Percentiles rank a stretch among this genome's conserved stretches.
Evolutionary conservation across 2,329 filamentous ascomycete species (phyloP).

Genomic region (Talaromyces rugulosus): DNA sequence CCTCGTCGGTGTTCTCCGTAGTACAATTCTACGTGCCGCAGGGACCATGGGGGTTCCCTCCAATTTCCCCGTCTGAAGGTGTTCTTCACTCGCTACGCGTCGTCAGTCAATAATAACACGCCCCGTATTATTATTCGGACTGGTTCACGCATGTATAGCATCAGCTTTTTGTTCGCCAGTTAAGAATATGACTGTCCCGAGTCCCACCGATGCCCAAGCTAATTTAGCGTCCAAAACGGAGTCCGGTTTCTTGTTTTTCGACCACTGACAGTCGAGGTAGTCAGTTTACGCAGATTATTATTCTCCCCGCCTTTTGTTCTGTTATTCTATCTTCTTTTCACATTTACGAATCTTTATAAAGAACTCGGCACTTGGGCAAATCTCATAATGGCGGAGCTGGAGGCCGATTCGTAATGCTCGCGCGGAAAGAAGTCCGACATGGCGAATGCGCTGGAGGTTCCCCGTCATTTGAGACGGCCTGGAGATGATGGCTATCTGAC

Average conservation of each 20-base stretch:
- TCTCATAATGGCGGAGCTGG: background rate
- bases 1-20: background rate
- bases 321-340: background rate
- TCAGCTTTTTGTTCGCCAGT: background rate
- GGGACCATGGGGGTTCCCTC: background rate
- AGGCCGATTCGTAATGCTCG: background rate
- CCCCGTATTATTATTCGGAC: background rate
- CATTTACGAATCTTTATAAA: background rate
- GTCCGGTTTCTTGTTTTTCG: background rate
- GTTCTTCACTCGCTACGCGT: background rate
- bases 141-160: background rate
- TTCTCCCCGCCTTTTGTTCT: background rate
- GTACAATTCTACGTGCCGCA: background rate
- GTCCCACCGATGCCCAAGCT: background rate
- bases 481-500: conserved; percentile 44
- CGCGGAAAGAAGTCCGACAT: background rate
- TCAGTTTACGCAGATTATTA: background rate
- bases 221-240: background rate
- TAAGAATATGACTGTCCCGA: background rate
- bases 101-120: background rate
- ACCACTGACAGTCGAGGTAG: background rate
- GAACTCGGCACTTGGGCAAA: background rate
- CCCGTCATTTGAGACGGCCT: conserved; percentile 33
- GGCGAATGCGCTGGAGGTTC: conserved; percentile 12
- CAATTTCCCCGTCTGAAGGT: background rate